Evolutionary conservation across 495 filamentous ascomycete species (phyloP).

Genomic region (Cryomyces antarcticus): DNA sequence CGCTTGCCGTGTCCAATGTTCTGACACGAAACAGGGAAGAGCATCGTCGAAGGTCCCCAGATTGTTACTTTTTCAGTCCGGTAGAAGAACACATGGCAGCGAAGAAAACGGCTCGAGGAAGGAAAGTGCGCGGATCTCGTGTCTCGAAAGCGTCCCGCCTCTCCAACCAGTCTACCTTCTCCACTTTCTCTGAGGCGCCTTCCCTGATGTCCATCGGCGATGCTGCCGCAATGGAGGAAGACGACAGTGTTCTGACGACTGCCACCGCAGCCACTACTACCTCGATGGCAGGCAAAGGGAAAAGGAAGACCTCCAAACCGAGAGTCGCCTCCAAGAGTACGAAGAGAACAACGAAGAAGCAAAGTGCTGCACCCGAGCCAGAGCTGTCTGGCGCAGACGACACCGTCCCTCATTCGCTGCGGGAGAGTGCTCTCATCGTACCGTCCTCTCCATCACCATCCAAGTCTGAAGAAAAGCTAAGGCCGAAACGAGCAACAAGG

Average conservation of each 20-base stretch:
- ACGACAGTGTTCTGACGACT: conserved; percentile 48
- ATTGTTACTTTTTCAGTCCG: conserved; percentile 64
- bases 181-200: conserved; percentile 29
- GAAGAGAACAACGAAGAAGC: conserved; percentile 21
- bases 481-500: conserved; percentile 1
- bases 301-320: conserved; percentile 10
- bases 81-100: conserved; percentile 20
- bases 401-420: conserved; percentile 1
- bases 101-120: conserved; percentile 12
- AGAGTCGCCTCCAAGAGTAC: conserved; percentile 7
- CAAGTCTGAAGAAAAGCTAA: background rate
- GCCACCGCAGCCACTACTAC: conserved; percentile 33
- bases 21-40: conserved; percentile 40
- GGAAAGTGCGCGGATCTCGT: conserved; percentile 44
- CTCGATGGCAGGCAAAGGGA: conserved; percentile 26
- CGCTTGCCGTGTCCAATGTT: background rate
- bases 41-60: conserved; percentile 54
- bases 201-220: conserved; percentile 22
- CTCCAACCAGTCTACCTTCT: conserved; percentile 45
- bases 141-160: conserved; percentile 33
- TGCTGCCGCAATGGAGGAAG: conserved; percentile 30
- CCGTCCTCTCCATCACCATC: background rate
- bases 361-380: background rate
- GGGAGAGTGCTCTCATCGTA: background rate
- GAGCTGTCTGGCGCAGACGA: background rate